Percentiles rank a stretch among this genome's conserved stretches.
These are phyloP conservation scores for Chrysochromulina tobinii DNA, from an alignment of 78 protist genomes.

Conservation along the genomic window DNA sequence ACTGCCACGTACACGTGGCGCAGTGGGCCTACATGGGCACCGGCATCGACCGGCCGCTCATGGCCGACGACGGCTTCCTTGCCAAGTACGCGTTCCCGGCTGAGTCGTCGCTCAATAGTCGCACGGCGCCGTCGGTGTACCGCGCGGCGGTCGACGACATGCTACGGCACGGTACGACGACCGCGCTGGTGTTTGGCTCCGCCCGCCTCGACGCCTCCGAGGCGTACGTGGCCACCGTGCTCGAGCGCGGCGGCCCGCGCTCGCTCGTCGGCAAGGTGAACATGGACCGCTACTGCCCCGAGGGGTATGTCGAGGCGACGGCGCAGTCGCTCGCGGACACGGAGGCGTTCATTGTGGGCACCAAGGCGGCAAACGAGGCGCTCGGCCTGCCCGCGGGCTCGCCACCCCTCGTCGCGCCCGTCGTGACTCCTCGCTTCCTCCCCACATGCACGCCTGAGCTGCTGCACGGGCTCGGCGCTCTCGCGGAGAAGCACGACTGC, in stretches of 20 bases:
- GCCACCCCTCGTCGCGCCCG: constrained; percentile 56
- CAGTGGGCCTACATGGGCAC: constrained; percentile 81
- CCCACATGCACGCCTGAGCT: constrained; percentile 72
- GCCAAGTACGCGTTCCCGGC: constrained; percentile 82
- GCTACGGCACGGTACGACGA: constrained; percentile 80
- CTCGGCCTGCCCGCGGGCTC: neutral
- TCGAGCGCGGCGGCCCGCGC: constrained; percentile 69
- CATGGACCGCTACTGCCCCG: constrained; percentile 83
- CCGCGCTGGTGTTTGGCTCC: constrained; percentile 78
- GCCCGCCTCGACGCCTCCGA: constrained; percentile 74
- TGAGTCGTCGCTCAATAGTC: constrained; percentile 64
- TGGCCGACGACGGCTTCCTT: constrained; percentile 72
- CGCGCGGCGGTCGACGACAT: constrained; percentile 48
- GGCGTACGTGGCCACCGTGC: constrained; percentile 35
- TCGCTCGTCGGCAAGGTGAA: constrained; percentile 83
- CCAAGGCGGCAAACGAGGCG: neutral
- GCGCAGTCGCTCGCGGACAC: constrained; percentile 45
- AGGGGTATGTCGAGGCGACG: constrained; percentile 74
- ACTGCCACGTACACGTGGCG: constrained; percentile 89
- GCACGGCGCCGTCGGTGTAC: constrained; percentile 50
- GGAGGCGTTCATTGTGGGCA: constrained; percentile 30
- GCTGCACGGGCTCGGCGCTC: constrained; percentile 52
- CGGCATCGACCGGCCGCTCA: constrained; percentile 73
- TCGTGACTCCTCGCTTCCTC: constrained; percentile 81
- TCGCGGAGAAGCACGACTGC: neutral